Evolutionary conservation across 2,329 filamentous ascomycete species (phyloP).

Genomic region (Blumeriella jaapii): DNA sequence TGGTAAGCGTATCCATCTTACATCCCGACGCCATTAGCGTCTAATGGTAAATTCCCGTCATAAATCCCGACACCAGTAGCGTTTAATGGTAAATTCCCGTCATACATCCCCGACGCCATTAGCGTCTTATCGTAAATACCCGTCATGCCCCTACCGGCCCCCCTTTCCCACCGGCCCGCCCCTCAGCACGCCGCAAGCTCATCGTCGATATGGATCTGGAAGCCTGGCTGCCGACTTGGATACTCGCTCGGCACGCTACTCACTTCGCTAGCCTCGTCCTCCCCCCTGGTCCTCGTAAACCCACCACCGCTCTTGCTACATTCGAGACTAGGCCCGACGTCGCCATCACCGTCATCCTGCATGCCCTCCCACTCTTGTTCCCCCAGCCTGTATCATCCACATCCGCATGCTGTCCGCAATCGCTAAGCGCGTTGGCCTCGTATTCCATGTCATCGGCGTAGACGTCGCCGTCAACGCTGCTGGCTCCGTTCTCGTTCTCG

Average conservation of each 20-base stretch:
- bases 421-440: slow-evolving; percentile 16
- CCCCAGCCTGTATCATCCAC: slow-evolving; percentile 11
- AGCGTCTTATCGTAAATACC: too few species aligned
- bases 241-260: slow-evolving; percentile 47
- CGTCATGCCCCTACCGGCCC: too few species aligned
- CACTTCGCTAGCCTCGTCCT: slow-evolving; percentile 25
- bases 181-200: too few species aligned
- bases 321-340: not conserved
- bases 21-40: too few species aligned
- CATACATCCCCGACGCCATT: too few species aligned
- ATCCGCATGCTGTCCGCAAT: slow-evolving; percentile 12
- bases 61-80: too few species aligned
- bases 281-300: slow-evolving; percentile 24
- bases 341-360: slow-evolving; percentile 22
- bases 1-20: too few species aligned
- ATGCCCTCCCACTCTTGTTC: slow-evolving; percentile 26
- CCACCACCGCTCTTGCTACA: too few species aligned
- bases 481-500: too few species aligned
- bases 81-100: too few species aligned
- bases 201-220: slow-evolving; percentile 24
- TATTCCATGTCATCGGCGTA: slow-evolving; percentile 18
- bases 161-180: too few species aligned
- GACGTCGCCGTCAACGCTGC: slow-evolving; percentile 19
- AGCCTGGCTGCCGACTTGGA: slow-evolving; percentile 33
- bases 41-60: too few species aligned